phyloP scores from a whole-genome alignment of 176 grass and related monocot genomes.

The Oryza meridionalis region DNA sequence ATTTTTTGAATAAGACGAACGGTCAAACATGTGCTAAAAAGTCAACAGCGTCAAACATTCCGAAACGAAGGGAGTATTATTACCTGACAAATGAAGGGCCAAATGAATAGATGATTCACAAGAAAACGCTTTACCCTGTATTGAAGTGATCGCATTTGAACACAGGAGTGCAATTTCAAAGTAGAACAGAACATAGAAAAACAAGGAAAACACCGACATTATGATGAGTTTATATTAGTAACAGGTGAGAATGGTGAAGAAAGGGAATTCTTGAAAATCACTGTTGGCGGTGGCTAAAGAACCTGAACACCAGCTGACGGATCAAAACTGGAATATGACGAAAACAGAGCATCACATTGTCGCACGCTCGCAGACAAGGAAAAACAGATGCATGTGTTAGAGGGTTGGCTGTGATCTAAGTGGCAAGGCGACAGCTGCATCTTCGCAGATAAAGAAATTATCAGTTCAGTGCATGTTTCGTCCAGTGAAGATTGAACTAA shows the following conservation, averaged over 20 bases:
- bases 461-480: not conserved
- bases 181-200: not conserved
- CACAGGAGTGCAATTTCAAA: not conserved
- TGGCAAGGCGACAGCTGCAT: not conserved
- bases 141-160: not conserved
- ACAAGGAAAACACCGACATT: not conserved
- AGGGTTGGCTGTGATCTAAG: not conserved
- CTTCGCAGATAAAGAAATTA: not conserved
- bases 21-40: too few species aligned
- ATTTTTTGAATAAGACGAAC: too few species aligned
- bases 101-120: conserved; percentile 1
- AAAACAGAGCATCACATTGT: not conserved
- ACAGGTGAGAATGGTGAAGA: not conserved
- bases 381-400: not conserved
- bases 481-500: not conserved
- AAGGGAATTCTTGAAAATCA: not conserved
- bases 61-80: too few species aligned
- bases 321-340: not conserved
- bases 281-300: not conserved
- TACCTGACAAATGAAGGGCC: not conserved
- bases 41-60: too few species aligned
- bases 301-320: not conserved
- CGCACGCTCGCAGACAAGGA: not conserved
- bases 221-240: not conserved
- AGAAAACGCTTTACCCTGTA: not conserved